phyloP scores from a whole-genome alignment of 441 rosid species.

The Arabidopsis hybrid region DNA sequence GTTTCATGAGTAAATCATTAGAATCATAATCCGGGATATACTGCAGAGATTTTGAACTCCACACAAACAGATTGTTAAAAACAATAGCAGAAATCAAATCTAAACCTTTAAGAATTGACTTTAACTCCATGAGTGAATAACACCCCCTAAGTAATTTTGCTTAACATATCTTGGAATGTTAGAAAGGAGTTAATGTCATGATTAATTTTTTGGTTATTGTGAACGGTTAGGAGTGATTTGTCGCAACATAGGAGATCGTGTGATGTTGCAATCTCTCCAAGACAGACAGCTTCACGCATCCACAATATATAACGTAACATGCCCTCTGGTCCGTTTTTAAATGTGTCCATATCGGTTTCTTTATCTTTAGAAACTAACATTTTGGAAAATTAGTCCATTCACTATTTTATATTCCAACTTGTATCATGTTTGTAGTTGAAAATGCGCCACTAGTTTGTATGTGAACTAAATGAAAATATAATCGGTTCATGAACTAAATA shows the following conservation, averaged over 20 bases:
- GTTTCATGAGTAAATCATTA: too few relatives aligned
- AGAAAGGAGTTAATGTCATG: neutral
- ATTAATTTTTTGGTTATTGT: neutral
- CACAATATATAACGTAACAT: slow-evolving; percentile 1
- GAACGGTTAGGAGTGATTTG: slow-evolving; percentile 27
- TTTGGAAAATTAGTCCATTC: slow-evolving; percentile 8
- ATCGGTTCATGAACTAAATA: neutral
- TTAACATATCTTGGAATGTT: neutral
- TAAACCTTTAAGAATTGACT: too few relatives aligned
- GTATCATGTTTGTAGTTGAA: neutral
- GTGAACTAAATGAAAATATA: neutral
- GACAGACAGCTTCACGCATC: slow-evolving; percentile 16
- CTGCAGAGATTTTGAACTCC: too few relatives aligned
- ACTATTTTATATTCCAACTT: neutral
- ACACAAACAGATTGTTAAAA: too few relatives aligned
- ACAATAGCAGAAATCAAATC: too few relatives aligned
- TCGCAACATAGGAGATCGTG: slow-evolving; percentile 24
- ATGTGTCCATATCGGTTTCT: neutral
- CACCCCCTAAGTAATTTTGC: too few relatives aligned
- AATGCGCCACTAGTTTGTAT: neutral
- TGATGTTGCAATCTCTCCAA: slow-evolving; percentile 23
- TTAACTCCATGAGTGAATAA: too few relatives aligned
- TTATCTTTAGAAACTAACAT: neutral
- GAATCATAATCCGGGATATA: too few relatives aligned
- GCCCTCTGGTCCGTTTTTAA: slow-evolving; percentile 6